Evolutionary conservation across 345 rosid genomes (phyloP), one percentile per base, ranked within the genome.

Genomic region (Syzygium grande): DNA sequence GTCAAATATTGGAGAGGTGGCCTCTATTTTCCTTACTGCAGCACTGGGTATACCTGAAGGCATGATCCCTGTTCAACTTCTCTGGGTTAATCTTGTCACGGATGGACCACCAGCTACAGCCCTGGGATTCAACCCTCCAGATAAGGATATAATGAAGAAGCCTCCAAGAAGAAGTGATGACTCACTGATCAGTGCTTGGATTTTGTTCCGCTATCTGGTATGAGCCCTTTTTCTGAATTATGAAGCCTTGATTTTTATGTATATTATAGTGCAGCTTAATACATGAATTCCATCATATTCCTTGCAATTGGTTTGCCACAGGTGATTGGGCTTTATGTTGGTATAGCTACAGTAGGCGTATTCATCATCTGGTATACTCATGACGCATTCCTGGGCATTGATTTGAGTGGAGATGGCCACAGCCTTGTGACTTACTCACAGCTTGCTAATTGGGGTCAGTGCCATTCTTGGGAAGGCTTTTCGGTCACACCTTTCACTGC

Each of bases 21-120:
- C 98, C 34, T 98, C 97, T 11, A 98, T 98, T 88, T 98, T 98
- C 88, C 90, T 98, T 88, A 98, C 99, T 4, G 96, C 99, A 86
- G 99, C 99, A 30, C 92, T 98, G 91, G 99, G 99, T 86, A 98
- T 98, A 91, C 99, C 99, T 6, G 99, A 98, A 90, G 99, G 98
- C 88, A 93, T 98, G 99, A 98, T 98, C 52, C 99, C 99, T 2
- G 99, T 98, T 84, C 99, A 98, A 93, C 99, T 98, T 93, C 95
- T 98, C 83, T 98, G 99, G 99, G 99, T 98, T 46, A 98, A 98
- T 91, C 99, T 98, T 43, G 99, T 98, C 34, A 98, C 99, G 1
- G 99, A 98, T 85, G 99, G 99, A 30, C 99, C 99, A 49, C 99
- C 99, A 73, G 99, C 99, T 59, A 98, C 99, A 13, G 99, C 99